phyloP scores from a whole-genome alignment of 106 monocot species.

The Platanthera guangdongensis region DNA sequence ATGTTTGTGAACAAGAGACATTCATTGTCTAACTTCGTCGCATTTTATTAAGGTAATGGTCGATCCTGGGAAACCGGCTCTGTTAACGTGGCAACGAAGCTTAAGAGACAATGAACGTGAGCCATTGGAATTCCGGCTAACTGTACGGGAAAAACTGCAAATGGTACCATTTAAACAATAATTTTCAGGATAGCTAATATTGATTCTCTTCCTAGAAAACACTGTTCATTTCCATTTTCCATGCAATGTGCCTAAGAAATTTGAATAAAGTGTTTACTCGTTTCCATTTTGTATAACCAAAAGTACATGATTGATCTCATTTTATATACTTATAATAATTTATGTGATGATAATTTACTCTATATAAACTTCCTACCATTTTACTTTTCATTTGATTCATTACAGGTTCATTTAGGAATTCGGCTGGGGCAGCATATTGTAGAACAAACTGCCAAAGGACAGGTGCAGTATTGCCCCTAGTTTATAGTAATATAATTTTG shows the following conservation, averaged over 20 bases:
- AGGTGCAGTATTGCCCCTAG: constrained; percentile 18
- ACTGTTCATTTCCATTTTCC: not conserved
- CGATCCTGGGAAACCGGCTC: constrained; percentile 28
- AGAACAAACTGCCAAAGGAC: constrained; percentile 53
- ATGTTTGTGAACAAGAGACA: not conserved
- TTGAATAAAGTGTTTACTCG: not conserved
- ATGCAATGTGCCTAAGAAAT: not conserved
- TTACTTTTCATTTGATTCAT: constrained; percentile 2
- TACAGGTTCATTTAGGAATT: constrained; percentile 42
- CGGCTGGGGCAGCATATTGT: constrained; percentile 36
- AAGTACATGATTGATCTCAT: not conserved
- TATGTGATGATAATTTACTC: not conserved
- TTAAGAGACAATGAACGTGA: constrained; percentile 21
- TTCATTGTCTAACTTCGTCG: not conserved
- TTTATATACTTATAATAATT: not conserved
- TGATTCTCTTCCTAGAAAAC: not conserved
- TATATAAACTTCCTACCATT: not conserved
- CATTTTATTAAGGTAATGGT: constrained; percentile 14
- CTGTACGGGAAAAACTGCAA: constrained; percentile 33
- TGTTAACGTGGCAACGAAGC: constrained; percentile 40
- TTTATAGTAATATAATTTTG: not conserved
- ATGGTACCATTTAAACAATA: constrained; percentile 23
- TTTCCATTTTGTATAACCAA: not conserved
- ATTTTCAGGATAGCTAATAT: not conserved
- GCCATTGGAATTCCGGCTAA: constrained; percentile 24